These are phyloP conservation scores for Ceratocystis ficicola DNA, from an alignment of 2,329 filamentous ascomycete genomes.

Conservation along the genomic window DNA sequence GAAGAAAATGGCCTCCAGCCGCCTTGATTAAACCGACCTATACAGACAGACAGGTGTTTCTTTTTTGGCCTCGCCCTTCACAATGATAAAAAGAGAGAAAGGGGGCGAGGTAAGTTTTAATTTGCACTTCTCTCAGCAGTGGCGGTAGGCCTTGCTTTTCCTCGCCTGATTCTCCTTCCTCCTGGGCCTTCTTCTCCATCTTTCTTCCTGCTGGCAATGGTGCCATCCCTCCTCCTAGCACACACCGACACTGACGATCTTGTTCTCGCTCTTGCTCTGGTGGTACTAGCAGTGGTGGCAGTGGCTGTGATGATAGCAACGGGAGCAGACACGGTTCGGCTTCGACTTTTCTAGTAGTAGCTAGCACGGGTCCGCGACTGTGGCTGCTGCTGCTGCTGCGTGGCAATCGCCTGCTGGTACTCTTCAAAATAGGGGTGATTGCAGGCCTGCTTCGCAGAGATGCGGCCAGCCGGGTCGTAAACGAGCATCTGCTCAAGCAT, in stretches of 20 bases:
- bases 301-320: slow-evolving; percentile 30
- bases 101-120: neutral
- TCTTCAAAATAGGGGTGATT: slow-evolving; percentile 67
- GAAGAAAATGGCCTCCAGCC: neutral
- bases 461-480: slow-evolving; percentile 75
- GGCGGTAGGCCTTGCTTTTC: neutral
- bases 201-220: neutral
- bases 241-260: slow-evolving; percentile 25
- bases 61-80: neutral
- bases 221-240: slow-evolving; percentile 31
- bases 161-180: neutral
- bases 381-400: slow-evolving; percentile 2
- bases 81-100: neutral
- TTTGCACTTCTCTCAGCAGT: neutral
- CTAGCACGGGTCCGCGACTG: slow-evolving; percentile 1
- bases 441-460: slow-evolving; percentile 80
- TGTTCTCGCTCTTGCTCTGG: slow-evolving; percentile 30
- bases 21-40: neutral
- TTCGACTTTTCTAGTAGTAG: slow-evolving; percentile 26
- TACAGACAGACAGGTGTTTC: neutral
- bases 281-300: slow-evolving; percentile 38
- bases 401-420: slow-evolving; percentile 16
- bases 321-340: slow-evolving; percentile 33
- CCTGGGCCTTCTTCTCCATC: neutral
- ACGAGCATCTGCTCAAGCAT: slow-evolving; percentile 60